These are phyloP conservation scores for Trichoderma brevicompactum DNA, from an alignment of 2,329 filamentous ascomycete genomes.

Conservation along the genomic window DNA sequence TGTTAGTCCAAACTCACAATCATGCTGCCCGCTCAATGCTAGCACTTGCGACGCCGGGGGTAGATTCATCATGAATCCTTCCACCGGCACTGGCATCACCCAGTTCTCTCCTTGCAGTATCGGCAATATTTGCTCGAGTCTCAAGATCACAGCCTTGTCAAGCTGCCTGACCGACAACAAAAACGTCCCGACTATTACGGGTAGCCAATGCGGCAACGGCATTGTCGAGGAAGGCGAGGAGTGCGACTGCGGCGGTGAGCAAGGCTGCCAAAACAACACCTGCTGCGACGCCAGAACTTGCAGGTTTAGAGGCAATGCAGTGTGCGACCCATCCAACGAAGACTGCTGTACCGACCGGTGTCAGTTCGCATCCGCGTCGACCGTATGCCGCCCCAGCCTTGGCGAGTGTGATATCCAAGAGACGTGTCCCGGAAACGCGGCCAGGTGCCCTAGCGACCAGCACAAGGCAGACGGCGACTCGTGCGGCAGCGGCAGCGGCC, in stretches of 20 bases:
- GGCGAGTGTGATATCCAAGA: conserved; percentile 86
- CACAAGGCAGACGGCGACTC: conserved; percentile 69
- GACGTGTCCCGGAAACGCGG: conserved; percentile 72
- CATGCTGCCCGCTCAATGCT: conserved; percentile 79
- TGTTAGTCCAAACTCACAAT: conserved; percentile 54
- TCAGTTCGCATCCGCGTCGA: conserved; percentile 67
- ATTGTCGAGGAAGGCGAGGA: conserved; percentile 95
- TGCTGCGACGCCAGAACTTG: conserved; percentile 90
- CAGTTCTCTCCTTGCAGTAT: conserved; percentile 86
- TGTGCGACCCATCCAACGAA: conserved; percentile 82
- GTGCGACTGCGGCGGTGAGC: conserved; percentile 86
- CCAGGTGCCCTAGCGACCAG: conserved; percentile 74
- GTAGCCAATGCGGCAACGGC: conserved; percentile 90
- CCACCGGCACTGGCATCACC: conserved; percentile 72
- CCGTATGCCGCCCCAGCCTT: conserved; percentile 78
- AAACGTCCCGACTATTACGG: conserved; percentile 78
- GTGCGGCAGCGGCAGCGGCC: conserved; percentile 71
- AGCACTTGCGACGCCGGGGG: conserved; percentile 73
- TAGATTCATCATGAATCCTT: conserved; percentile 96
- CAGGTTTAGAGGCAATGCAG: conserved; percentile 74
- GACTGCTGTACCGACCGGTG: conserved; percentile 75
- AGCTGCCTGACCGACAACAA: conserved; percentile 84
- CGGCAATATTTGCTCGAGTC: conserved; percentile 90
- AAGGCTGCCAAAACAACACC: conserved; percentile 70
- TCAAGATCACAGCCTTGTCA: conserved; percentile 77